Percentiles rank a stretch among this genome's conserved stretches.
Conservation (phyloP, 441 rosid species). For the Hura crepitans region DNA sequence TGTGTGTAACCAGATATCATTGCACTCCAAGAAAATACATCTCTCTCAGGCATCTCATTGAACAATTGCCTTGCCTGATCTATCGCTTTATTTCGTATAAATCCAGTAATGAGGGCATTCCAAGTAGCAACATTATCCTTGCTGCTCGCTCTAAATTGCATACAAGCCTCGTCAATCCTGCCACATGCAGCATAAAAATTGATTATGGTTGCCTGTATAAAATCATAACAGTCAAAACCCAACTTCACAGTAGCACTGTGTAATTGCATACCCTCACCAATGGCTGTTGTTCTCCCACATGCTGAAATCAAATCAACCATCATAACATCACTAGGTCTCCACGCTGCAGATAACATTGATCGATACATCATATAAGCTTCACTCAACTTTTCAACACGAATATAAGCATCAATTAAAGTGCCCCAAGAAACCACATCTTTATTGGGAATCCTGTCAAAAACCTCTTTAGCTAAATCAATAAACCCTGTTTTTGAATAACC, state of each 20-base stretch:
- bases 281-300: constrained; percentile 40
- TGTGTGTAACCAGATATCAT: constrained; percentile 70
- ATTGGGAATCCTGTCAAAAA: constrained; percentile 51
- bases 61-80: constrained; percentile 55
- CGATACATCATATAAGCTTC: constrained; percentile 55
- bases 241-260: constrained; percentile 44
- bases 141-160: constrained; percentile 51
- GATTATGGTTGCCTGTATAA: constrained; percentile 61
- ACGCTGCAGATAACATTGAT: constrained; percentile 46
- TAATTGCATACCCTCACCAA: constrained; percentile 53
- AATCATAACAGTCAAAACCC: constrained; percentile 60
- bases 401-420: constrained; percentile 59
- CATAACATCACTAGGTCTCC: constrained; percentile 58
- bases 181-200: constrained; percentile 62
- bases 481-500: constrained; percentile 73
- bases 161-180: constrained; percentile 46
- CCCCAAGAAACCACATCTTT: constrained; percentile 82
- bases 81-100: constrained; percentile 51
- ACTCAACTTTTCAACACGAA: constrained; percentile 39
- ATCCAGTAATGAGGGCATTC: constrained; percentile 68
- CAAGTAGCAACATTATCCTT: constrained; percentile 54
- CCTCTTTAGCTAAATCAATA: constrained; percentile 41
- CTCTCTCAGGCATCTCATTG: constrained; percentile 54
- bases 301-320: constrained; percentile 70
- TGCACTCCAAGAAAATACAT: constrained; percentile 78